These are phyloP conservation scores for Buddleja alternifolia DNA, from an alignment of 257 asterid species.

Conservation along the genomic window DNA sequence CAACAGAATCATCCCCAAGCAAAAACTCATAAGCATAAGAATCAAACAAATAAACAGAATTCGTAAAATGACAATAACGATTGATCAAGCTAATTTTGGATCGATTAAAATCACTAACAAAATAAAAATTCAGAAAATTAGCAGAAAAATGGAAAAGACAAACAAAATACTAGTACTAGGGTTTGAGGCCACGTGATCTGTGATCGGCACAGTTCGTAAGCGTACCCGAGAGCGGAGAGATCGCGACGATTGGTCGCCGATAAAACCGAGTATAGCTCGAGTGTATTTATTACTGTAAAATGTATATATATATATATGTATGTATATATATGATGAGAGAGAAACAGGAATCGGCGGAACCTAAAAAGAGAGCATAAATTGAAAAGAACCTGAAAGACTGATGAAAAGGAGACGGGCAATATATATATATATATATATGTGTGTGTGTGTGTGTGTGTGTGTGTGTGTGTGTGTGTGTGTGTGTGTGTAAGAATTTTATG, in stretches of 20 bases:
- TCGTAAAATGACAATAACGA: conserved; percentile 5
- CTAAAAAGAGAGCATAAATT: conserved; percentile 28
- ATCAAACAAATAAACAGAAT: conserved; percentile 7
- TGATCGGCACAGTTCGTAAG: conserved; percentile 22
- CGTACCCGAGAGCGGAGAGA: conserved; percentile 41
- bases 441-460: too few relatives aligned
- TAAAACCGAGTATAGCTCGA: neutral
- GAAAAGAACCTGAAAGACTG: conserved; percentile 27
- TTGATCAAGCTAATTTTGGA: conserved; percentile 14
- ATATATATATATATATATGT: neutral
- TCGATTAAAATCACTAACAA: conserved; percentile 16
- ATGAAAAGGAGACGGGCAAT: conserved; percentile 30
- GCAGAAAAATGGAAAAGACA: neutral
- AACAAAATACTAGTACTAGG: conserved; percentile 28
- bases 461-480: too few relatives aligned
- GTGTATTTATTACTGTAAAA: too few relatives aligned
- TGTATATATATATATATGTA: neutral
- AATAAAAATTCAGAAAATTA: neutral
- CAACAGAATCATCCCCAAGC: conserved; percentile 17
- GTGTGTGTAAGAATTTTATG: too few relatives aligned
- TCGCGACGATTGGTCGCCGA: conserved; percentile 38
- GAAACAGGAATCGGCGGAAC: conserved; percentile 41
- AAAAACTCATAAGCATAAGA: neutral
- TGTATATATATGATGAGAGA: neutral
- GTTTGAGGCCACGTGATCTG: conserved; percentile 42